Evolutionary conservation across 208 protist genomes (phyloP).

Genomic region (Tritrichomonas musculus): DNA sequence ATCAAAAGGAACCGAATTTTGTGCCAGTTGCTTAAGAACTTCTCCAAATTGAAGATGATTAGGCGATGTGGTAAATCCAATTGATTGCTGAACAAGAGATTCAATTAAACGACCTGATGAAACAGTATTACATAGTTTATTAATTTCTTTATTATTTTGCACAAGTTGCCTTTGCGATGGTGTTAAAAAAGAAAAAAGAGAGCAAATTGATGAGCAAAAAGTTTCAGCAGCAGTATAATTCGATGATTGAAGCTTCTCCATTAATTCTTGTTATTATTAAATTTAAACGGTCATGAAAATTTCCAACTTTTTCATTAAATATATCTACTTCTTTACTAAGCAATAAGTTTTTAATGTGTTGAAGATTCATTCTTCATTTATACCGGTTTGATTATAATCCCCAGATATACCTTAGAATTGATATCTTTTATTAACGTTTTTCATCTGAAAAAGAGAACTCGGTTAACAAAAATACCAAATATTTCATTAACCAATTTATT

Average conservation of each 20-base stretch:
- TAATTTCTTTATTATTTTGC: not conserved
- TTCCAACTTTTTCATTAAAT: no score
- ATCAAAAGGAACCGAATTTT: not conserved
- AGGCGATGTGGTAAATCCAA: not conserved
- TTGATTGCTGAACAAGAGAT: not conserved
- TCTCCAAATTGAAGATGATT: not conserved
- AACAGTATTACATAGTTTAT: not conserved
- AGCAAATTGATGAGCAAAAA: not conserved
- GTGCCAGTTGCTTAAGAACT: not conserved
- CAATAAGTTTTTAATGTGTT: no score
- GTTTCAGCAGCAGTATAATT: not conserved
- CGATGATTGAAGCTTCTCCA: not conserved
- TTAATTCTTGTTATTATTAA: no score
- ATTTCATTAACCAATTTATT: no score
- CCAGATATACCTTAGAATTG: no score
- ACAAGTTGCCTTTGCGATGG: not conserved
- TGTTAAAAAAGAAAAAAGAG: not conserved
- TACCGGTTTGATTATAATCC: no score
- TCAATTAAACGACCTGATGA: not conserved
- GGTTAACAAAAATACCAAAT: no score
- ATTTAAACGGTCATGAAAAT: no score
- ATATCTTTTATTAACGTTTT: no score
- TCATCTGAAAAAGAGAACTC: no score
- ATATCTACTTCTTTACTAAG: no score
- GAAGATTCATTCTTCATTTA: no score